Conservation (phyloP, 2,329 filamentous ascomycete species). For the Ilyonectria sp. region DNA sequence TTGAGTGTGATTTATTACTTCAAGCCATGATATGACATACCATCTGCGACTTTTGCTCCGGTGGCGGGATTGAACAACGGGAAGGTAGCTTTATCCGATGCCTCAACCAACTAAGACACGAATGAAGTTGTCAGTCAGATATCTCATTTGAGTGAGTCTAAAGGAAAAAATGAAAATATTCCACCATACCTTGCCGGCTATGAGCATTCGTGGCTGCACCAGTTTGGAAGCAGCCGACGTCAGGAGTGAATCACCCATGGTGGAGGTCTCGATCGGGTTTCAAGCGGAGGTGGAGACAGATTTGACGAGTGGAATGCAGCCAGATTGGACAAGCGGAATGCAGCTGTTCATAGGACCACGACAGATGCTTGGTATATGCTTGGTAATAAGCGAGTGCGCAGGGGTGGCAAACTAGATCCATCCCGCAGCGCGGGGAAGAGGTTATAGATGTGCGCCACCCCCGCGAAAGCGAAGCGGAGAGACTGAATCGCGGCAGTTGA, state of each 20-base stretch:
- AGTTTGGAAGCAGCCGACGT: background rate
- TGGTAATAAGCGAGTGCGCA: background rate
- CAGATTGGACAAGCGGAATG: background rate
- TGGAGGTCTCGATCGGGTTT: background rate
- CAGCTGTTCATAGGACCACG: background rate
- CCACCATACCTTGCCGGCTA: constrained; percentile 35
- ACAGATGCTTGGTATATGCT: background rate
- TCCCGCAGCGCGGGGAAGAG: constrained; percentile 4
- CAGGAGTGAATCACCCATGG: background rate
- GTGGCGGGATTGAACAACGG: constrained; percentile 40
- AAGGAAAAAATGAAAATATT: background rate
- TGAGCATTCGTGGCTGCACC: constrained; percentile 34
- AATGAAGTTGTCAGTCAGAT: constrained; percentile 2
- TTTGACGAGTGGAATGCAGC: background rate
- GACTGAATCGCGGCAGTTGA: constrained; percentile 25
- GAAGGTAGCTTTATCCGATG: constrained; percentile 38
- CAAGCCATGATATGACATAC: background rate
- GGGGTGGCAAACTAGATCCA: background rate
- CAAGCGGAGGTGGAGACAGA: no score
- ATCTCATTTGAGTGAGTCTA: background rate
- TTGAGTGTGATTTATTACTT: rapidly evolving
- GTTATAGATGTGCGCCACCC: constrained; percentile 24
- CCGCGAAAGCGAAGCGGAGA: constrained; percentile 25
- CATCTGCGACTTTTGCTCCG: constrained; percentile 34
- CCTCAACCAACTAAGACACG: constrained; percentile 31